Evolutionary conservation across 306 rosid species (phyloP).

Genomic region (Cercis canadensis): DNA sequence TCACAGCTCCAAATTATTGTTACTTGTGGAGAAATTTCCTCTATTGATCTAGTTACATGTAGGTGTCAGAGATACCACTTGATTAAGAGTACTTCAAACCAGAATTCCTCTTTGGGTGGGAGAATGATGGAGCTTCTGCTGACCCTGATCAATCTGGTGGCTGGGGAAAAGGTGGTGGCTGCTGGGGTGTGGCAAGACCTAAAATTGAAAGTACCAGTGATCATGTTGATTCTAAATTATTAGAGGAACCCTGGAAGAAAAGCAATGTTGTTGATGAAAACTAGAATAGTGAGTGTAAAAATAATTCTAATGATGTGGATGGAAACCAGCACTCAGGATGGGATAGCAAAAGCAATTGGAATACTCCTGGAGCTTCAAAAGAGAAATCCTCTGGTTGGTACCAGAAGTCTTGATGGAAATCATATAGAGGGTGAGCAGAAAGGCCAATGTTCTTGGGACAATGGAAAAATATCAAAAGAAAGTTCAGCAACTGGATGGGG

Average conservation of each 20-base stretch:
- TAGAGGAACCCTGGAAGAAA: background rate
- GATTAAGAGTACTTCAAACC: constrained; percentile 58
- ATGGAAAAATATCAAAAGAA: constrained; percentile 22
- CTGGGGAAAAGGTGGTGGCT: constrained; percentile 55
- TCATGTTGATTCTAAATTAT: background rate
- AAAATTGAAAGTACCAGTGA: constrained; percentile 26
- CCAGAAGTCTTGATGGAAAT: too few species aligned
- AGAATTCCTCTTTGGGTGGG: constrained; percentile 70
- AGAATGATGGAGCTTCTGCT: constrained; percentile 41
- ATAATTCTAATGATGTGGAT: background rate
- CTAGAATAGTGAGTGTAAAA: background rate
- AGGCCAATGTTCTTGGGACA: too few species aligned
- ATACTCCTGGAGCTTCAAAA: constrained; percentile 25
- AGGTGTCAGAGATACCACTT: constrained; percentile 61
- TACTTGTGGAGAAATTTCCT: constrained; percentile 19
- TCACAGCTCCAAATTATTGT: background rate
- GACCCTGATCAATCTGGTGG: constrained; percentile 54
- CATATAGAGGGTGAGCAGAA: too few species aligned
- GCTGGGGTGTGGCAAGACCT: constrained; percentile 45
- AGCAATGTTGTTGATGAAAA: constrained; percentile 28
- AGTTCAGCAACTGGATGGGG: constrained; percentile 46
- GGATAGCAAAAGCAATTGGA: constrained; percentile 33
- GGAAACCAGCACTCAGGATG: too few species aligned
- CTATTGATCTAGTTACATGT: constrained; percentile 32
- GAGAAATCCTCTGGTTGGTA: constrained; percentile 37